Evolutionary conservation across 805 yeast species (phyloP).

Genomic region (Nakazawaea ishiwadae): DNA sequence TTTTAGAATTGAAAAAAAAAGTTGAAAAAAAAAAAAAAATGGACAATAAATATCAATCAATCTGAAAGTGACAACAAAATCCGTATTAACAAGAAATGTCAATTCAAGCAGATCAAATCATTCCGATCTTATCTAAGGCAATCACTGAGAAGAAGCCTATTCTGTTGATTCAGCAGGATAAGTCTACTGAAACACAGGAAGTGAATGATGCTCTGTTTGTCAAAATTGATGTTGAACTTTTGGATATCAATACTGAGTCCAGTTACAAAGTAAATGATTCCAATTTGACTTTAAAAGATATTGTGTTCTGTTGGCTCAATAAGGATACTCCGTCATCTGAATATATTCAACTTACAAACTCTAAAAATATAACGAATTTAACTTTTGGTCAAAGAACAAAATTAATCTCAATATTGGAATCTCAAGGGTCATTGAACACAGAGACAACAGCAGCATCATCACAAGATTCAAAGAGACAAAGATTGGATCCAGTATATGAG

Average conservation of each 20-base stretch:
- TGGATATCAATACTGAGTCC: slow-evolving; percentile 2
- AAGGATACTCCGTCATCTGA: slow-evolving; percentile 12
- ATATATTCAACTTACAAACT: slow-evolving; percentile 11
- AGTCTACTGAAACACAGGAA: slow-evolving; percentile 2
- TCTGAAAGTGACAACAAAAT: no score
- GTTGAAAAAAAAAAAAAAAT: no score
- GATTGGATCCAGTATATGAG: slow-evolving; percentile 31
- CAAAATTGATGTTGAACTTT: slow-evolving; percentile 7
- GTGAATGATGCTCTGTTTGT: slow-evolving; percentile 6
- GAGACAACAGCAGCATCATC: slow-evolving; percentile 6
- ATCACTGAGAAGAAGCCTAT: background rate
- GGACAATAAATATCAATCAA: no score
- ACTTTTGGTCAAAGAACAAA: slow-evolving; percentile 12
- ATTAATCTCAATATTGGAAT: slow-evolving; percentile 9
- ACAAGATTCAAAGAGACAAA: slow-evolving; percentile 6
- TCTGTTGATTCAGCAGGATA: slow-evolving; percentile 1
- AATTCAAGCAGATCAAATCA: background rate
- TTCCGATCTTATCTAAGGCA: background rate
- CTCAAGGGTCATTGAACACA: slow-evolving; percentile 6
- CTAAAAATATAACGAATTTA: slow-evolving; percentile 10
- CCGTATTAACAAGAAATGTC: no score
- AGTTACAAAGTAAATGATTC: slow-evolving; percentile 5
- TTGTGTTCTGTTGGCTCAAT: slow-evolving; percentile 10
- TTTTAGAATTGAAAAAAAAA: background rate
- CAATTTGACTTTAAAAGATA: slow-evolving; percentile 5